phyloP scores from a whole-genome alignment of 2,329 filamentous ascomycete species.

The Monosporascus sp. region DNA sequence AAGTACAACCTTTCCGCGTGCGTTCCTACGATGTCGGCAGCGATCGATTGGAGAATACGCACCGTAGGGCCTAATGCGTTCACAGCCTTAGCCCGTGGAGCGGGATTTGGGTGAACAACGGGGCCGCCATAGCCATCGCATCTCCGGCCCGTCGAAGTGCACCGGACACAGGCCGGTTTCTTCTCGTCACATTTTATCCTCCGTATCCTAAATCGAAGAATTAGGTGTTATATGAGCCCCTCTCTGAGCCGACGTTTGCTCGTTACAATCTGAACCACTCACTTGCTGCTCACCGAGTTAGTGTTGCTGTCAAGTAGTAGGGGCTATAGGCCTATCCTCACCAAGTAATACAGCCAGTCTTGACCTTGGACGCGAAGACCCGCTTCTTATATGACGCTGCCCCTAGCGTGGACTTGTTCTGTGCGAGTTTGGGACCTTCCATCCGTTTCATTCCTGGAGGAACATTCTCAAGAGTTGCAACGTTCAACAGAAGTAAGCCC shows the following conservation, averaged over 20 bases:
- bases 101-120: conserved; percentile 1
- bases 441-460: too few species aligned
- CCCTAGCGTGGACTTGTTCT: too few species aligned
- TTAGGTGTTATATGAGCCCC: conserved; percentile 1
- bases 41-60: conserved; percentile 26
- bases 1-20: conserved; percentile 29
- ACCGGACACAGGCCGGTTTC: conserved; percentile 28
- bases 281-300: conserved; percentile 5
- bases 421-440: too few species aligned
- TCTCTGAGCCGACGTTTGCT: conserved; percentile 17
- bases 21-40: conserved; percentile 30
- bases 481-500: too few species aligned
- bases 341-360: conserved; percentile 36
- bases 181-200: conserved; percentile 31
- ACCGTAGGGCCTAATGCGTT: conserved; percentile 19
- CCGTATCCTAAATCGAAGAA: conserved; percentile 22
- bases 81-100: conserved; percentile 18
- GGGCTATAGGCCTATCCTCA: conserved; percentile 14
- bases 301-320: conserved; percentile 1
- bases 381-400: conserved; percentile 16
- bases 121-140: conserved; percentile 30
- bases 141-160: conserved; percentile 27
- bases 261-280: conserved; percentile 4
- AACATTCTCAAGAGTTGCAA: too few species aligned
- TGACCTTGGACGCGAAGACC: conserved; percentile 33